Base-by-base conservation (phyloP, 306 rosid genomes). In the Cyamopsis tetragonoloba region DNA sequence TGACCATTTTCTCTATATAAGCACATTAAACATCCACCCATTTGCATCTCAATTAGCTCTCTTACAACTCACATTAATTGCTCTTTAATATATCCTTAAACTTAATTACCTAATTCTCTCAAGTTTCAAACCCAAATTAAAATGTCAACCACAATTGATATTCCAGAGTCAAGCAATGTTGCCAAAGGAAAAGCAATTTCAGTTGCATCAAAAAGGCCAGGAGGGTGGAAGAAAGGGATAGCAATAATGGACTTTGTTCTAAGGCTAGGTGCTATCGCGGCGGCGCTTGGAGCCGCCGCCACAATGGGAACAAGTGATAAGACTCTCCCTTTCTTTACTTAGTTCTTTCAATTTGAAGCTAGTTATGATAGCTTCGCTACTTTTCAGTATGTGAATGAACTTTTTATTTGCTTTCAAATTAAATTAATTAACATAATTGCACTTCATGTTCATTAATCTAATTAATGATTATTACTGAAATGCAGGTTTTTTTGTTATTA, bases 341-440 rank as follows among this genome's bases (percentile, higher is more conserved):
- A 89, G 82, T 92, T 89, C 86, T 87, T 89, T 81, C 95, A 86
- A 32, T 92, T 92, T 51, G 86, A 89, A 80, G 98, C 98, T 41
- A 84, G 91, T 67, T 89, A 92, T 9, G 89, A 87, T 18, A 86
- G 84, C 61, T 81, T 92, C 62, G 77, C 95, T 3, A 62, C 91
- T 42, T 87, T 92, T 11, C 82, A 87, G 98, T 89, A 87, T 9
- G 85, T 79, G 41, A 35, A 2, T 35, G 41, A 35, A 35, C 41
- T 49, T 49, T 13, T 0, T 12, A n/a, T n/a, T n/a, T n/a, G n/a
- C n/a, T n/a, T n/a, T n/a, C n/a, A n/a, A n/a, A n/a, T n/a, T n/a
- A n/a, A n/a, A n/a, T n/a, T n/a, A n/a, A n/a, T n/a, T n/a, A n/a
- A n/a, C n/a, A n/a, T n/a, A n/a, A n/a, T n/a, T n/a, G n/a, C n/a